phyloP scores from a whole-genome alignment of 176 grass and related monocot species.

The bread wheat (Triticum aestivum) region DNA sequence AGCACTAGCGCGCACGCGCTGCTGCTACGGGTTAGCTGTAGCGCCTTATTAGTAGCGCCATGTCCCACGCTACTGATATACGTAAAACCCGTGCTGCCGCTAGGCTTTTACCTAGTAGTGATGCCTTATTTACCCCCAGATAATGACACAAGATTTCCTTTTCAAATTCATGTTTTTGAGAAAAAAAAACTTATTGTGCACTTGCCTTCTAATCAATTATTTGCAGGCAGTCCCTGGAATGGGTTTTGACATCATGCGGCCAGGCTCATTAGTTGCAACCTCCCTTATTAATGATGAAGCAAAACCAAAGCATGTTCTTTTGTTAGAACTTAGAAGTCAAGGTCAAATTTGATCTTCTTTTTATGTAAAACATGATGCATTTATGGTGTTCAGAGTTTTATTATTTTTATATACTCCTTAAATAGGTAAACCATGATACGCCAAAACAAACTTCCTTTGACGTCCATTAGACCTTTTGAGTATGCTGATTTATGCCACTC shows the following conservation, averaged over 20 bases:
- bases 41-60: too few species aligned
- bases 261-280: slow-evolving; percentile 85
- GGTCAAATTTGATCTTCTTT: slow-evolving; percentile 33
- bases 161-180: neutral
- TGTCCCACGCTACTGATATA: too few species aligned
- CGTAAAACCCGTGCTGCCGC: too few species aligned
- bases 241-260: slow-evolving; percentile 93
- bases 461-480: slow-evolving; percentile 84
- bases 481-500: slow-evolving; percentile 74
- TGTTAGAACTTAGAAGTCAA: slow-evolving; percentile 72
- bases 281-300: slow-evolving; percentile 91
- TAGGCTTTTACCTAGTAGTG: too few species aligned
- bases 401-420: slow-evolving; percentile 36
- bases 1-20: too few species aligned
- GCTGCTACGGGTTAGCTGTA: too few species aligned
- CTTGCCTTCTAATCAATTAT: neutral
- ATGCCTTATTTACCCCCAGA: slow-evolving; percentile 65
- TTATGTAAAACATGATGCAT: slow-evolving; percentile 1
- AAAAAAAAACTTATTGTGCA: too few species aligned
- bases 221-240: slow-evolving; percentile 81
- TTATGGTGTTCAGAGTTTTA: slow-evolving; percentile 24
- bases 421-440: slow-evolving; percentile 82
- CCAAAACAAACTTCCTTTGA: slow-evolving; percentile 85
- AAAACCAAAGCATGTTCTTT: slow-evolving; percentile 89
- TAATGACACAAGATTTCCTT: slow-evolving; percentile 31